Evolutionary conservation across 371 early-diverging fungal genomes (phyloP), one percentile per base, ranked within the genome.

Genomic region (Mucor irregularis): DNA sequence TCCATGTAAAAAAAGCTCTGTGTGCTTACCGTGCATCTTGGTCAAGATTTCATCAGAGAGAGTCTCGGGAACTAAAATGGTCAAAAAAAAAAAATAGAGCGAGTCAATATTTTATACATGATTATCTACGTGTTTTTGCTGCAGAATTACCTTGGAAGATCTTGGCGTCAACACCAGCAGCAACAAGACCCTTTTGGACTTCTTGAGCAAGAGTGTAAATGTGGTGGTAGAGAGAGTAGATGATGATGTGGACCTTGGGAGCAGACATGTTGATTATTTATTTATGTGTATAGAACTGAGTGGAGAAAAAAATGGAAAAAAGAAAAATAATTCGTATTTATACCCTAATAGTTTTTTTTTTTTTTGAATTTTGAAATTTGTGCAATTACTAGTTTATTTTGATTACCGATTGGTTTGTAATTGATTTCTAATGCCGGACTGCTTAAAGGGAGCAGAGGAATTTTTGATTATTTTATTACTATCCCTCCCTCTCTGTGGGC

Each of bases 1-100:
- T n/a, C n/a, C n/a, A n/a, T n/a, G n/a, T n/a, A n/a, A n/a, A n/a
- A n/a, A n/a, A n/a, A n/a, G n/a, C n/a, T n/a, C n/a, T n/a, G n/a
- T n/a, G n/a, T n/a, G n/a, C n/a, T n/a, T n/a, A n/a, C n/a, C 90
- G 52, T 88, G 76, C 88, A 92, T 88, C 69, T 86, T 85, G 44
- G 68, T 75, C 11, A 90, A 74, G 42, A 90, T 80, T 25, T 88
- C 87, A 10, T 73, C 71, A 50, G 83, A 61, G 3, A 89, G 72
- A 22, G 91, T 89, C 48, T 91, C 90, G 34, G 80, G 55, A 19
- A 89, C 75, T 66, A 66, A 80, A 58, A 1, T 17, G 3, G 11
- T 37, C 17, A 45, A 30, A 34, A 4, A 16, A 33, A 31, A 16
- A 28, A 16, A 37, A n/a, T n/a, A n/a, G n/a, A n/a, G n/a, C n/a